phyloP scores from a whole-genome alignment of 257 asterid genomes.

The Anisodus tanguticus region DNA sequence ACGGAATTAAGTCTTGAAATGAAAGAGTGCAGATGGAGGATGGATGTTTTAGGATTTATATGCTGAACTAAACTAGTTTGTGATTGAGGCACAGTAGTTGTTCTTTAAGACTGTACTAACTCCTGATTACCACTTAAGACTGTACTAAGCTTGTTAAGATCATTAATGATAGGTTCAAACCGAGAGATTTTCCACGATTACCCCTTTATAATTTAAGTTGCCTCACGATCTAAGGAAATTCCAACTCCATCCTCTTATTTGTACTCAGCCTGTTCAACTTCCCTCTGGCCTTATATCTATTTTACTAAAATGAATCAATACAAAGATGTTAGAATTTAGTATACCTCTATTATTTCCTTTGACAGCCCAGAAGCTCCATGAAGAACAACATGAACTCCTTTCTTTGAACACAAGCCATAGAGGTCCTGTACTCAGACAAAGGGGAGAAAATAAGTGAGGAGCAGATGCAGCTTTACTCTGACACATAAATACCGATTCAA shows the following conservation, averaged over 20 bases:
- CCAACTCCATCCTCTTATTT: not conserved
- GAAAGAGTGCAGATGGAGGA: not conserved
- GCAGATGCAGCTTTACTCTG: not conserved
- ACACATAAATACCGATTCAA: not conserved
- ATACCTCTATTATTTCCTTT: constrained; percentile 77
- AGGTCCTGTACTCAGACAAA: constrained; percentile 60
- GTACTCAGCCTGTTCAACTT: constrained; percentile 20
- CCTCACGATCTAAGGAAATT: not conserved
- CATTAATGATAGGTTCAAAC: not conserved
- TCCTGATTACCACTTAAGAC: not conserved
- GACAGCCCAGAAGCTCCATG: constrained; percentile 97
- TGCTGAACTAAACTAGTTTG: not conserved
- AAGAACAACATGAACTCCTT: constrained; percentile 83
- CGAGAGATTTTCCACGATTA: not conserved
- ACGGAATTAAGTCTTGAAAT: constrained; percentile 3
- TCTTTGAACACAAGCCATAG: constrained; percentile 63
- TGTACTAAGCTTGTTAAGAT: not conserved
- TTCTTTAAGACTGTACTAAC: not conserved
- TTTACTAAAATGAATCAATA: not conserved
- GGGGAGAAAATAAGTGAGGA: constrained; percentile 5
- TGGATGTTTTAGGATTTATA: not conserved
- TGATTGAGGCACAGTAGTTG: not conserved
- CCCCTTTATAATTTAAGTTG: not conserved
- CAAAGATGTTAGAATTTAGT: not conserved
- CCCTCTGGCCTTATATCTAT: constrained; percentile 9